These are phyloP conservation scores for Malus hybrid DNA, from an alignment of 331 rosid species.

Conservation along the genomic window DNA sequence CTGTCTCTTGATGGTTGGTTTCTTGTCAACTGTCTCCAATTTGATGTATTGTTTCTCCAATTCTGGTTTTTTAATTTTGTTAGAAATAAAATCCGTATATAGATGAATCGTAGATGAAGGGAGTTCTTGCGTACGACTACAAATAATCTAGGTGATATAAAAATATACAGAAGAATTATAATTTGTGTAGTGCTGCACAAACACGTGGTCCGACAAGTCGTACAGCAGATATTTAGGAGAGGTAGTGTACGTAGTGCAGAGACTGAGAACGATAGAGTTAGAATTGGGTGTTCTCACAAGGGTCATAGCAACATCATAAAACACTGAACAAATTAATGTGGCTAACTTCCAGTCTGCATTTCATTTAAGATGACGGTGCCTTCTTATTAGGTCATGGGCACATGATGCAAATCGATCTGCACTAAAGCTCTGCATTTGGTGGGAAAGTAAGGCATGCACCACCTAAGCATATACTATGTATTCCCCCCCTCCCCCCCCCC, in stretches of 20 bases:
- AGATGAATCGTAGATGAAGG: too few species aligned
- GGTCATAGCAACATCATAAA: not conserved
- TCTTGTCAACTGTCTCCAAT: not conserved
- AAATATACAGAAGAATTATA: too few species aligned
- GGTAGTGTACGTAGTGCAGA: not conserved
- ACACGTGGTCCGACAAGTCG: too few species aligned
- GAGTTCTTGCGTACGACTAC: too few species aligned
- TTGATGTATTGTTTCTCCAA: not conserved
- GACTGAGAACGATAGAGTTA: not conserved
- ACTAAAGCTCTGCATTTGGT: not conserved
- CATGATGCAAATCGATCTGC: not conserved
- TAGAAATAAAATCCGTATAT: too few species aligned
- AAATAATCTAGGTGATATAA: too few species aligned
- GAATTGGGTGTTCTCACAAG: not conserved
- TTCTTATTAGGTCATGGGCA: not conserved
- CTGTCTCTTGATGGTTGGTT: not conserved
- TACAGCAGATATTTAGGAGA: not conserved
- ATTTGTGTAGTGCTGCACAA: too few species aligned
- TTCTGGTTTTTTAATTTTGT: too few species aligned
- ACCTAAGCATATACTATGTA: not conserved
- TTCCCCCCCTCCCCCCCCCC: not conserved
- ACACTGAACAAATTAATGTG: not conserved
- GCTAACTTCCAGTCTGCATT: not conserved
- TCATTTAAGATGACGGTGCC: slow-evolving; percentile 10
- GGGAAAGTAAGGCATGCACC: not conserved